Percentiles rank a stretch among this genome's conserved stretches.
phyloP scores from a whole-genome alignment of 306 rosid genomes.

The Boehmeria nivea region DNA sequence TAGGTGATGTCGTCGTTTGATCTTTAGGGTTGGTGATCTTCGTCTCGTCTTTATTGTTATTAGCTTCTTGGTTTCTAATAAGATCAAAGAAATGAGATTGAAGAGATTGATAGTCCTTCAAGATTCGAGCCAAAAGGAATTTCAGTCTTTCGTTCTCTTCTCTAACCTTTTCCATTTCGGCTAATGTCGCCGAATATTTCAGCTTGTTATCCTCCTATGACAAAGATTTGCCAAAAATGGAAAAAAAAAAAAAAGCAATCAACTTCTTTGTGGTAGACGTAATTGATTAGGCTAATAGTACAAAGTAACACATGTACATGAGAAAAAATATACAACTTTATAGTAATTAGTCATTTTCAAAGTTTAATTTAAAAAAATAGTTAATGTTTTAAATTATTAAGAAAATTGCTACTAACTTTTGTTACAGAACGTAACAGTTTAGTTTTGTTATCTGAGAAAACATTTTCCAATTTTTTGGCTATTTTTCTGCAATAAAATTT shows the following conservation, averaged over 20 bases:
- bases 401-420: no score
- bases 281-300: neutral
- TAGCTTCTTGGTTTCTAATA: conserved; percentile 22
- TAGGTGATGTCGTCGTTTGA: neutral
- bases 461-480: no score
- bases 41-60: neutral
- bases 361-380: no score
- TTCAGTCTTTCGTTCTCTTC: conserved; percentile 52
- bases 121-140: conserved; percentile 17
- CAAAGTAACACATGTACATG: no score
- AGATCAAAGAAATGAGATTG: conserved; percentile 29
- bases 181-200: conserved; percentile 28
- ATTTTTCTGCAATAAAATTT: no score
- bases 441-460: no score
- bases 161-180: conserved; percentile 41
- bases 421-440: no score
- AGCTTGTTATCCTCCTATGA: conserved; percentile 33
- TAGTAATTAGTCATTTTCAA: no score
- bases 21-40: conserved; percentile 10
- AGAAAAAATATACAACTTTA: no score
- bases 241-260: no score
- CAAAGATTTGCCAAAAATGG: neutral
- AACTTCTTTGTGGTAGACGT: no score
- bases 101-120: conserved; percentile 39
- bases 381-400: no score